Evolutionary conservation across 768 basidiomycete species (phyloP).

Genomic region (Kwoniella botswanensis): DNA sequence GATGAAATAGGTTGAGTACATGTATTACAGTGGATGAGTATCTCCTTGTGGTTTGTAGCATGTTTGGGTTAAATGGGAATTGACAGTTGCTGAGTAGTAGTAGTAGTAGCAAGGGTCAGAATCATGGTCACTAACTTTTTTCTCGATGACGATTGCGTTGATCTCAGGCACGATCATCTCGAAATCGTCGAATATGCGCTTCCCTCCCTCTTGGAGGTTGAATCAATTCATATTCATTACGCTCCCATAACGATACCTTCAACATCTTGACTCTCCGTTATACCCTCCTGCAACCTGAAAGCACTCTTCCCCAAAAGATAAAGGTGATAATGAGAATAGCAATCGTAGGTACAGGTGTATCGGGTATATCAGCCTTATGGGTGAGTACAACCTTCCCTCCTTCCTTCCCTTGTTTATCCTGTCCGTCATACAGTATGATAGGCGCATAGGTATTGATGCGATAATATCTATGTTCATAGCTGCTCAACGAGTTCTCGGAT

Average conservation of each 20-base stretch:
- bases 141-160: background rate
- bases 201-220: background rate
- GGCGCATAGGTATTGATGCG: background rate
- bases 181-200: too few relatives aligned
- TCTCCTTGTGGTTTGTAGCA: too few relatives aligned
- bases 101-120: too few relatives aligned
- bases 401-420: background rate
- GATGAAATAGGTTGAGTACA: background rate
- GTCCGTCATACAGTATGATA: background rate
- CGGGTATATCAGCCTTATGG: constrained; percentile 79
- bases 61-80: too few relatives aligned
- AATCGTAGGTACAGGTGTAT: constrained; percentile 77
- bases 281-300: too few relatives aligned
- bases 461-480: constrained; percentile 54
- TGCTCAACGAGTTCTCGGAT: constrained; percentile 74
- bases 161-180: constrained; percentile 6
- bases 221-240: background rate
- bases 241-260: too few relatives aligned
- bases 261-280: too few relatives aligned
- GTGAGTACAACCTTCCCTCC: constrained; percentile 58
- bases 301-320: background rate
- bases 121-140: background rate
- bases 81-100: too few relatives aligned
- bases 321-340: constrained; percentile 62
- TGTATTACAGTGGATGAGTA: background rate